Conservation (phyloP, 805 yeast genomes). For the Cyberlindnera maritima region DNA sequence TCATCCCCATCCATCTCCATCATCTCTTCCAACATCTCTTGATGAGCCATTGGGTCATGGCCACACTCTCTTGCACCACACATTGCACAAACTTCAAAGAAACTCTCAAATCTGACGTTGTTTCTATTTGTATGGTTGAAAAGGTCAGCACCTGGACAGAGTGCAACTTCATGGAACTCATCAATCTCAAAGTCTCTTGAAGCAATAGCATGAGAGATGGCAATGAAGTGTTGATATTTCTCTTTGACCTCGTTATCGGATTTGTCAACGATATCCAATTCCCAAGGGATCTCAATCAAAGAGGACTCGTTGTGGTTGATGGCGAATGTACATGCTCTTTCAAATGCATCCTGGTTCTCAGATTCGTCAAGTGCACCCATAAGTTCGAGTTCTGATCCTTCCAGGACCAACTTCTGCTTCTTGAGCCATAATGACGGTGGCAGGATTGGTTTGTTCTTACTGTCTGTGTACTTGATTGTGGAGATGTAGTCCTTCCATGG, state of each 20-base stretch:
- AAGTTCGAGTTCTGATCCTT: constrained; percentile 58
- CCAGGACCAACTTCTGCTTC: constrained; percentile 42
- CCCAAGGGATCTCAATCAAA: constrained; percentile 30
- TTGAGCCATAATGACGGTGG: constrained; percentile 71
- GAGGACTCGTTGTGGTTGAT: constrained; percentile 24
- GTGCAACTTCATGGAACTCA: constrained; percentile 63
- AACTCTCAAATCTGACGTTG: constrained; percentile 63
- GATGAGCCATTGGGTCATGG: constrained; percentile 7
- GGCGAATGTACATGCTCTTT: constrained; percentile 35
- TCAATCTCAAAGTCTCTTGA: constrained; percentile 84
- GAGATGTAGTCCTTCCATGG: constrained; percentile 77
- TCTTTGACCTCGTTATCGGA: constrained; percentile 23
- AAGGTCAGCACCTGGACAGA: constrained; percentile 90
- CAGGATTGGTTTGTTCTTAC: constrained; percentile 32
- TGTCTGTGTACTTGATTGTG: constrained; percentile 39
- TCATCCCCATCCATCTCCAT: constrained; percentile 5
- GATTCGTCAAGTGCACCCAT: constrained; percentile 56
- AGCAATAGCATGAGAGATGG: constrained; percentile 57
- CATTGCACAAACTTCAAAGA: constrained; percentile 47
- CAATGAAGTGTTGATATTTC: constrained; percentile 49
- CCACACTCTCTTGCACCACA: constrained; percentile 48
- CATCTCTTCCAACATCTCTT: constrained; percentile 13
- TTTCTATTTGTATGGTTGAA: constrained; percentile 72
- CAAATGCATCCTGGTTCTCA: constrained; percentile 39
- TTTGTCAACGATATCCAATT: constrained; percentile 27